A percentile compares a stretch with the other conserved stretches of the same genome.
phyloP scores from a whole-genome alignment of 139 green algal species.

The Ettlia oleoabundans region DNA sequence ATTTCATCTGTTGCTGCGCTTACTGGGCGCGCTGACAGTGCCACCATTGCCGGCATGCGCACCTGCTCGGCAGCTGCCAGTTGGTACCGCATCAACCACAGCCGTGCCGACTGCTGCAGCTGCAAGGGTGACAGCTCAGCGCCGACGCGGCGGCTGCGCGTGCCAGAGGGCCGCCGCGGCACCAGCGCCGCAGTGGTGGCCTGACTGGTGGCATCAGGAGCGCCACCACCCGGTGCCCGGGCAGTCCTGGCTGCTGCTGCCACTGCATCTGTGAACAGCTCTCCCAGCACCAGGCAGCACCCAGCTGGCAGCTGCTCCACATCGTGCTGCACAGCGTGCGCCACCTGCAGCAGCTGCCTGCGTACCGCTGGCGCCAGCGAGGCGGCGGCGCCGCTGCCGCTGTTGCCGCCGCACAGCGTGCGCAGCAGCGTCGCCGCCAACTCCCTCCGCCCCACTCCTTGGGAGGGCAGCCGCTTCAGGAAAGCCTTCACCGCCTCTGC shows the following conservation, averaged over 20 bases:
- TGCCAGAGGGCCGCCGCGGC: background rate
- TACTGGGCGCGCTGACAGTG: too few species aligned
- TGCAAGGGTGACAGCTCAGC: background rate
- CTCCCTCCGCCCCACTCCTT: background rate
- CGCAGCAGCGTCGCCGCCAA: conserved; percentile 2
- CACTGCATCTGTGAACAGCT: conserved; percentile 9
- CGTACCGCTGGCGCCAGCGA: background rate
- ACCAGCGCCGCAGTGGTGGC: too few species aligned
- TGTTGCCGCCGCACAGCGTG: background rate
- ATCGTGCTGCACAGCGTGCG: background rate
- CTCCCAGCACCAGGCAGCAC: conserved; percentile 19
- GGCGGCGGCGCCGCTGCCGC: background rate
- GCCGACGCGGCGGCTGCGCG: background rate
- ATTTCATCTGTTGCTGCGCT: too few species aligned
- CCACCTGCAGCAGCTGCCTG: conserved; percentile 21
- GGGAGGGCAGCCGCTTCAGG: conserved; percentile 1
- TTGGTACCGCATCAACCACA: conserved; percentile 22
- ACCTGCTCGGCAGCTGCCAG: conserved; percentile 6
- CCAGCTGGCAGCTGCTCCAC: background rate
- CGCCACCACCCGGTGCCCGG: background rate
- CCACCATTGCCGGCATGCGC: too few species aligned
- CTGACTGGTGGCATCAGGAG: background rate
- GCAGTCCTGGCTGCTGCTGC: background rate
- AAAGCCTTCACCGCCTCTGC: conserved; percentile 9
- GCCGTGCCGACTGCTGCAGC: conserved; percentile 5